Base-by-base conservation (phyloP, 805 yeast species). In the Saccharomycopsis guyanensis region DNA sequence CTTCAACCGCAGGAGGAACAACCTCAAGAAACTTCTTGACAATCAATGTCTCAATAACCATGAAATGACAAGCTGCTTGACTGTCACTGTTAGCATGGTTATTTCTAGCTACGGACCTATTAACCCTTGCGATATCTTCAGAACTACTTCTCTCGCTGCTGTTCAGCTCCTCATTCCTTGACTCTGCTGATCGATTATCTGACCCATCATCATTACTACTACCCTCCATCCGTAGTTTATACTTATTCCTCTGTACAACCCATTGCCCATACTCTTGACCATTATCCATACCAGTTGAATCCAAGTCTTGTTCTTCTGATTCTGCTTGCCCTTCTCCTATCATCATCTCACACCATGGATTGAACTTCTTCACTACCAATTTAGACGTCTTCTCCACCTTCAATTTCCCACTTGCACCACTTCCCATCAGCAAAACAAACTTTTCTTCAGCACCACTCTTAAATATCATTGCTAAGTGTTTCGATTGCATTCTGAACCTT, bases 21-120 rank as follows among this genome's bases (percentile, higher is more conserved):
- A 43, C 38, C n/a, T 50, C 53, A 3, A 50, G 38, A 35, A 47
- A 50, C 25, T 31, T 40, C 29, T 47, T 50, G 16, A 50, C 13
- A 4, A 47, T 39, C 6, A 36, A 34, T 27, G 37, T 47, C 13
- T 50, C 53, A 10, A 50, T 20, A 8, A 40, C 37, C 18, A 50
- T 15, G 5, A 18, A 40, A 18, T 39, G 24, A n/a, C n/a, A 23
- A 37, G 22, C 5, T 23, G 40, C 12, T 37, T 37, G 8, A 27
- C n/a, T n/a, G n/a, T n/a, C n/a, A n/a, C n/a, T n/a, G n/a, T n/a
- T n/a, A n/a, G n/a, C n/a, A n/a, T n/a, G n/a, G n/a, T n/a, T n/a
- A n/a, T n/a, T n/a, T n/a, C n/a, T n/a, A n/a, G n/a, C n/a, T n/a
- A n/a, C n/a, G n/a, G n/a, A n/a, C n/a, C n/a, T n/a, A n/a, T n/a